Conservation (phyloP, 1,284 basidiomycete species). For the Takashimella tepidaria region DNA sequence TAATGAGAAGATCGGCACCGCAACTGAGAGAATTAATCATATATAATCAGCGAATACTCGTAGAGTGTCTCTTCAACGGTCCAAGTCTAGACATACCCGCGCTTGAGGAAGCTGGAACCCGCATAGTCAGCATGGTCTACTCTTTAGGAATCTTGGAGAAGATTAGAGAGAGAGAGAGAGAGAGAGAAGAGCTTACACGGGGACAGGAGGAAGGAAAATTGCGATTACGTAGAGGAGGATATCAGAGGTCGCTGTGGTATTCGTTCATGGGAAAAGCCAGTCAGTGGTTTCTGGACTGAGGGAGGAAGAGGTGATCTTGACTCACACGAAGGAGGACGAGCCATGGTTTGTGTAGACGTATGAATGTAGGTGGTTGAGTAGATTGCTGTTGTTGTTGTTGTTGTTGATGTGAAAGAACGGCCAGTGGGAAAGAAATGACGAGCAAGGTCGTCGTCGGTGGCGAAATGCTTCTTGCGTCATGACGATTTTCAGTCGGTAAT, state of each 20-base stretch:
- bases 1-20: slow-evolving; percentile 16
- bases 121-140: background rate
- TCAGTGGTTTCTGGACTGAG: no score
- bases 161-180: no score
- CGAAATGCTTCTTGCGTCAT: no score
- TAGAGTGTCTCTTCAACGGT: no score
- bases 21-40: no score
- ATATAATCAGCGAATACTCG: no score
- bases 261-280: background rate
- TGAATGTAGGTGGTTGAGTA: no score
- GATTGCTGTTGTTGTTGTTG: background rate
- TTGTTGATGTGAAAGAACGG: background rate
- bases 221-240: slow-evolving; percentile 27
- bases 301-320: no score
- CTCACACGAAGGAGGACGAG: slow-evolving; percentile 18
- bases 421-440: no score
- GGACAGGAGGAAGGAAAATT: slow-evolving; percentile 22
- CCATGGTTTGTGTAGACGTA: no score
- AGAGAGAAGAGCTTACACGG: slow-evolving; percentile 16
- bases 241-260: slow-evolving; percentile 10
- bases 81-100: background rate
- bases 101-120: slow-evolving; percentile 15
- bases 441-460: no score
- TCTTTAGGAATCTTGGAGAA: background rate
- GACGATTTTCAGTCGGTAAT: no score